Evolutionary conservation across 768 basidiomycete genomes (phyloP).

Genomic region (Russula dissimulans): DNA sequence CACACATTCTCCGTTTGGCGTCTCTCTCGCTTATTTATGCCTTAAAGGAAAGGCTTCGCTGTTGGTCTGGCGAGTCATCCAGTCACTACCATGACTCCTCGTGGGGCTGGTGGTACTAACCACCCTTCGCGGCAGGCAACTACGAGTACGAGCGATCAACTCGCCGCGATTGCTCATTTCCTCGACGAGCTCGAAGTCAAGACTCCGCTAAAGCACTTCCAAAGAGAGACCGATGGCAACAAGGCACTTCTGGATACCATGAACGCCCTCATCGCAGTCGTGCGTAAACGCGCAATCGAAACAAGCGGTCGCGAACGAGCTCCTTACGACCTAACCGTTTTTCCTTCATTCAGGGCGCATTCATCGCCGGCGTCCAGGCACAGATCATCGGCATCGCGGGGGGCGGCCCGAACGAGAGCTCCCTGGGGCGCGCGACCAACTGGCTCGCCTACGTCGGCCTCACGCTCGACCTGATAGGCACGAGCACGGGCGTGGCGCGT

Average conservation of each 20-base stretch:
- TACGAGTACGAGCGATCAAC: background rate
- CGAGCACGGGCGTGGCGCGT: constrained; percentile 11
- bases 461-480: constrained; percentile 19
- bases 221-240: constrained; percentile 6
- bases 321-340: too few relatives aligned
- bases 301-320: background rate
- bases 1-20: background rate
- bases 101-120: too few relatives aligned
- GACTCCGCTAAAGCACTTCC: background rate
- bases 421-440: constrained; percentile 3
- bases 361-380: constrained; percentile 20
- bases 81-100: background rate
- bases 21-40: background rate
- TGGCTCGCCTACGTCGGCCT: constrained; percentile 18
- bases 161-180: constrained; percentile 1
- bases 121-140: background rate
- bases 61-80: background rate
- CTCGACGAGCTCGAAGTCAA: constrained; percentile 7
- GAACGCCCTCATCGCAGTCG: constrained; percentile 12
- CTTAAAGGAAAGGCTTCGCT: background rate
- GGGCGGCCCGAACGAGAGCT: background rate
- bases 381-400: constrained; percentile 1
- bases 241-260: constrained; percentile 15
- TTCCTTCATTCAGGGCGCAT: constrained; percentile 8
- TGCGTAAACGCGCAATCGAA: background rate